phyloP scores from a whole-genome alignment of 129 eudicot species.

The Flaveria robusta region DNA sequence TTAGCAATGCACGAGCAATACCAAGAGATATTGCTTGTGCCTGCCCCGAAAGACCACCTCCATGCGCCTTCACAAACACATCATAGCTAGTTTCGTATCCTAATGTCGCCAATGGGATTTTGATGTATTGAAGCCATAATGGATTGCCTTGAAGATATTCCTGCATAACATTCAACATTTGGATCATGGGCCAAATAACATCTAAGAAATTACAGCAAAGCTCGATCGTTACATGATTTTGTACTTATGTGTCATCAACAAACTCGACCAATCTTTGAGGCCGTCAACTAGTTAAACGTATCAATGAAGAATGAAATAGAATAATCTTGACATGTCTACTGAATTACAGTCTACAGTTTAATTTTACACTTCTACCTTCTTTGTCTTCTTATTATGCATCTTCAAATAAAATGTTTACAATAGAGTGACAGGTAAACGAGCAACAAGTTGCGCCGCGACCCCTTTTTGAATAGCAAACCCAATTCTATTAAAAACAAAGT shows the following conservation, averaged over 20 bases:
- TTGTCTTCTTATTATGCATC: background rate
- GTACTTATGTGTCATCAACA: background rate
- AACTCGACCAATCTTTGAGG: background rate
- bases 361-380: background rate
- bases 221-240: background rate
- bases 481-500: too few relatives aligned
- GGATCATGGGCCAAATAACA: background rate
- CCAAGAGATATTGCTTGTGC: constrained; percentile 95
- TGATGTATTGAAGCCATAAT: constrained; percentile 79
- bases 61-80: constrained; percentile 93
- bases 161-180: constrained; percentile 41
- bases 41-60: constrained; percentile 97
- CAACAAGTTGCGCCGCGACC: too few relatives aligned
- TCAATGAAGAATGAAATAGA: background rate
- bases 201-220: background rate
- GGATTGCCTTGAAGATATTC: constrained; percentile 98
- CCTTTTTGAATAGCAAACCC: too few relatives aligned
- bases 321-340: background rate
- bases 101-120: constrained; percentile 62
- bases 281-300: background rate
- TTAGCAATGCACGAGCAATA: constrained; percentile 83
- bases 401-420: too few relatives aligned
- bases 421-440: too few relatives aligned
- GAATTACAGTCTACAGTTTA: background rate
- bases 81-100: constrained; percentile 85